Evolutionary conservation across 1,284 basidiomycete species (phyloP).

Genomic region (Pseudozyma thailandica): DNA sequence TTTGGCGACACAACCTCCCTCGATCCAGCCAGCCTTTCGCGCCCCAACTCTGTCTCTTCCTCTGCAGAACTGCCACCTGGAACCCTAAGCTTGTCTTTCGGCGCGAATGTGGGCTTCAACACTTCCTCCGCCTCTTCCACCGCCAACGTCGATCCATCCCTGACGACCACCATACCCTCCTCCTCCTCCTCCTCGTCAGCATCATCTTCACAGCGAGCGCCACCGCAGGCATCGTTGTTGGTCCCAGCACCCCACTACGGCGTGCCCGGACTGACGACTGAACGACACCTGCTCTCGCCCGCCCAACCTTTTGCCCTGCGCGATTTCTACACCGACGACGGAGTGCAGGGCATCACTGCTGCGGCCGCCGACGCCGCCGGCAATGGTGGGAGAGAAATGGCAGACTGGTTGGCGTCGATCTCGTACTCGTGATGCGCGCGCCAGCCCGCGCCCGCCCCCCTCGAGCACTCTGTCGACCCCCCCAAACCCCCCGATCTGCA

Average conservation of each 20-base stretch:
- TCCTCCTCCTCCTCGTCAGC: neutral
- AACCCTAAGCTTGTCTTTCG: conserved; percentile 14
- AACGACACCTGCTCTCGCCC: conserved; percentile 15
- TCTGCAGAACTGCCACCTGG: conserved; percentile 6
- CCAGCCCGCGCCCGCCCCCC: too few relatives aligned
- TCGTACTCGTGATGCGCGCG: conserved; percentile 20
- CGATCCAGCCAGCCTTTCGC: neutral
- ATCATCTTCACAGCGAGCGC: neutral
- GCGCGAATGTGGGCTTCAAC: conserved; percentile 7
- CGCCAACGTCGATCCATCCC: too few relatives aligned
- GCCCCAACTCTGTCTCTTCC: neutral
- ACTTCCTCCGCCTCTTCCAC: too few relatives aligned
- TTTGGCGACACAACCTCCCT: neutral
- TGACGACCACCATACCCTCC: too few relatives aligned
- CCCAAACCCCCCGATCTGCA: too few relatives aligned
- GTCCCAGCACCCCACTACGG: conserved; percentile 24
- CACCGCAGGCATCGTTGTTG: neutral
- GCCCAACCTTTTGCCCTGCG: conserved; percentile 32
- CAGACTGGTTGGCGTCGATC: conserved; percentile 32
- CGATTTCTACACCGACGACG: conserved; percentile 28
- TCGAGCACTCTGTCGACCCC: too few relatives aligned
- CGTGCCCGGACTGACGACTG: conserved; percentile 7
- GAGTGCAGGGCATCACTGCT: conserved; percentile 21
- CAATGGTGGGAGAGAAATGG: conserved; percentile 3
- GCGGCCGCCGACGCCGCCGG: too few relatives aligned